Conservation (phyloP, 768 basidiomycete genomes). For the Leucocoprinus leucothites region DNA sequence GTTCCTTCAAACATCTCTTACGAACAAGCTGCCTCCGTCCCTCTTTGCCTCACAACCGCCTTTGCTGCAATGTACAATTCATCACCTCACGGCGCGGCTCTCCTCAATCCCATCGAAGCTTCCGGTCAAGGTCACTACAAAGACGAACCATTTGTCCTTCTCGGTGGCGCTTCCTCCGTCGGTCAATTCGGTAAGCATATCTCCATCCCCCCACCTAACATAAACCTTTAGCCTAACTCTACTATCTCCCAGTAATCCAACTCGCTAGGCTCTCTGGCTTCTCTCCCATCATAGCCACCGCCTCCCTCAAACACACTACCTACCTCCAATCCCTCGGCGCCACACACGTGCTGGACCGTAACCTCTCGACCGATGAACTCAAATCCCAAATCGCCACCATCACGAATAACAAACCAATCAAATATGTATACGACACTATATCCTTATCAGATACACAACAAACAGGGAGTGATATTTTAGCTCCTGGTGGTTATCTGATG, state of each 20-base stretch:
- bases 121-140: constrained; percentile 24
- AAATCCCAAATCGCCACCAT: constrained; percentile 19
- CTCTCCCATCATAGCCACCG: constrained; percentile 37
- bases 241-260: constrained; percentile 28
- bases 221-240: too few relatives aligned
- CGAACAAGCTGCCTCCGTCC: constrained; percentile 40
- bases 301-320: constrained; percentile 27
- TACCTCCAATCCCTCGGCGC: constrained; percentile 35
- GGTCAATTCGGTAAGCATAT: constrained; percentile 28
- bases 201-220: too few relatives aligned
- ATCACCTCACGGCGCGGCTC: constrained; percentile 20
- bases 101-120: constrained; percentile 22
- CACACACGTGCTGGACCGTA: constrained; percentile 36
- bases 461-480: constrained; percentile 23
- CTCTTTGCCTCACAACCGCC: constrained; percentile 35
- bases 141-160: constrained; percentile 26
- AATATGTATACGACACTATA: constrained; percentile 27
- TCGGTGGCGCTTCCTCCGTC: constrained; percentile 27
- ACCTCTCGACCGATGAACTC: constrained; percentile 13
- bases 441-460: constrained; percentile 21
- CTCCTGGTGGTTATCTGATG: constrained; percentile 31
- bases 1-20: constrained; percentile 34
- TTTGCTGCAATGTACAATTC: constrained; percentile 30
- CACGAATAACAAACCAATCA: constrained; percentile 18
- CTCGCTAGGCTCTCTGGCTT: constrained; percentile 33